Conservation (phyloP, 306 rosid species). For the Lathyrus tuberosus region DNA sequence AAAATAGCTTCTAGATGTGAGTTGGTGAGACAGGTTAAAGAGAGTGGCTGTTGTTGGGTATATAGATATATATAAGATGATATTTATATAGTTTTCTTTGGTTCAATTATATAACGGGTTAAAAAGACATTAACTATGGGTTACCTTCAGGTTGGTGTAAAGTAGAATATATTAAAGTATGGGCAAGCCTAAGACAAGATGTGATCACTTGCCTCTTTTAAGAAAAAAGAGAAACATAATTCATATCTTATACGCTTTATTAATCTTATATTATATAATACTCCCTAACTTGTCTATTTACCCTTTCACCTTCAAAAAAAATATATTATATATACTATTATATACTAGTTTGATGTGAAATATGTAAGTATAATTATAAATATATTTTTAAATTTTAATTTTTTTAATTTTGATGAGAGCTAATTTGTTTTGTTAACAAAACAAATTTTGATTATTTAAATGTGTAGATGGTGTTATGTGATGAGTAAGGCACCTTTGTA, state of each 20-base stretch:
- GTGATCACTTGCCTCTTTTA: constrained; percentile 45
- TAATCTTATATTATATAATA: constrained; percentile 9
- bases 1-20: constrained; percentile 88
- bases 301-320: constrained; percentile 20
- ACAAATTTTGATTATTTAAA: not conserved
- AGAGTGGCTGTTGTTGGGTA: constrained; percentile 75
- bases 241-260: constrained; percentile 30
- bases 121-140: constrained; percentile 61
- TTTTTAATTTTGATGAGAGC: no score
- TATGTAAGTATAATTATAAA: no score
- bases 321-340: not conserved
- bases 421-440: no score
- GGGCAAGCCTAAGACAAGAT: constrained; percentile 50
- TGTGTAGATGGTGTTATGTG: constrained; percentile 36
- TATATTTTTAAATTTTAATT: no score
- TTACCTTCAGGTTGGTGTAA: constrained; percentile 85
- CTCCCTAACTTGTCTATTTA: constrained; percentile 7
- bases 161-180: constrained; percentile 60
- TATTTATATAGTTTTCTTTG: constrained; percentile 45
- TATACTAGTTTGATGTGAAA: no score
- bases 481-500: constrained; percentile 38
- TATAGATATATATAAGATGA: constrained; percentile 35
- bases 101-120: constrained; percentile 56
- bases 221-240: constrained; percentile 17
- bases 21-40: constrained; percentile 95